Percentiles rank a stretch among this genome's conserved stretches.
Evolutionary conservation across 2,329 filamentous ascomycete genomes (phyloP).

Genomic region (Tolypocladium endophyticum): DNA sequence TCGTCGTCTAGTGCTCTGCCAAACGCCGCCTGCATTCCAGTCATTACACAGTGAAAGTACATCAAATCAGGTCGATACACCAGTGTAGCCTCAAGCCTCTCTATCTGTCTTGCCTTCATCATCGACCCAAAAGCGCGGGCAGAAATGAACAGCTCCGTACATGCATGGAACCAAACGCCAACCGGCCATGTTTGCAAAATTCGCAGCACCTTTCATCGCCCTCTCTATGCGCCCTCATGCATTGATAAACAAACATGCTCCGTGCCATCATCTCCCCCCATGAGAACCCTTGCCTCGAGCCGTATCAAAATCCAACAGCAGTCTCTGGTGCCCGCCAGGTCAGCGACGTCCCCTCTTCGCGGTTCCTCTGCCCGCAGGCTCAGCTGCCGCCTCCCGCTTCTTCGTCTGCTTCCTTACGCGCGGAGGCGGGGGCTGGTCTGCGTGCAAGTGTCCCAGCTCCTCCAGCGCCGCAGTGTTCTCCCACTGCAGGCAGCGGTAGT

Average conservation of each 20-base stretch:
- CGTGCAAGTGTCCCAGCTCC: slow-evolving; percentile 47
- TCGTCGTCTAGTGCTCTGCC: background rate
- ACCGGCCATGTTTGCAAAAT: background rate
- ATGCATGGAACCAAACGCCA: background rate
- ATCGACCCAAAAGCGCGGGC: background rate
- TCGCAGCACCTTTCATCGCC: background rate
- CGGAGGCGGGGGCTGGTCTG: slow-evolving; percentile 40
- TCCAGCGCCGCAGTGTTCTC: slow-evolving; percentile 47
- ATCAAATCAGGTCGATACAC: background rate
- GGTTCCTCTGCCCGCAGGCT: slow-evolving; percentile 14
- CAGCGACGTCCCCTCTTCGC: slow-evolving; percentile 19
- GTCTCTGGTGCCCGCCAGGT: background rate
- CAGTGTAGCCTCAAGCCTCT: background rate
- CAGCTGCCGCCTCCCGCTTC: slow-evolving; percentile 36
- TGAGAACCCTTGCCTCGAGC: background rate
- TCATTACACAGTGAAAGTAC: background rate
- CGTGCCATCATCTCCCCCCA: background rate
- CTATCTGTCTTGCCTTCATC: background rate
- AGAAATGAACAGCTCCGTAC: background rate
- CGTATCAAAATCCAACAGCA: background rate
- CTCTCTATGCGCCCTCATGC: background rate
- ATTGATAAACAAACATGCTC: background rate
- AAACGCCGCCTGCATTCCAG: background rate
- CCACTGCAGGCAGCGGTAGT: slow-evolving; percentile 42
- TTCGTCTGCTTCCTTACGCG: slow-evolving; percentile 38